Conservation (phyloP, 495 filamentous ascomycete genomes). For the Paragyromitra xinjiangensis region DNA sequence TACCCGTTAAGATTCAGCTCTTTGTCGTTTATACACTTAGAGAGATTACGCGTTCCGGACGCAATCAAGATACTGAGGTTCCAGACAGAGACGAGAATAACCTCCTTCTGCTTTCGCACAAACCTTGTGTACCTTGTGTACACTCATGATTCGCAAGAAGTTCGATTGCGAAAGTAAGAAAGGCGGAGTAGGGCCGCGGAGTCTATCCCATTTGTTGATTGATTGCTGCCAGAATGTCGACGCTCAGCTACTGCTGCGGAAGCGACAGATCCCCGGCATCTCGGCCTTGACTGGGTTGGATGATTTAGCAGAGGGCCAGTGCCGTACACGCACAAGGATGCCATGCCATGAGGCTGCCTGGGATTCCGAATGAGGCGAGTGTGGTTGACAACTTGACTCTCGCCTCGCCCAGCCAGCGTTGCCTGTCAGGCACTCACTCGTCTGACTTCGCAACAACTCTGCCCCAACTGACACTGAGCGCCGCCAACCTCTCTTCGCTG, state of each 20-base stretch:
- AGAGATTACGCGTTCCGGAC: conserved; percentile 43
- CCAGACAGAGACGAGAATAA: conserved; percentile 34
- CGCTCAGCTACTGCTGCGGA: conserved; percentile 36
- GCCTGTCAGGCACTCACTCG: conserved; percentile 30
- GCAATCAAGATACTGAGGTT: conserved; percentile 38
- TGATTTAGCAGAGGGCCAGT: conserved; percentile 11
- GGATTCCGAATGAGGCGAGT: conserved; percentile 38
- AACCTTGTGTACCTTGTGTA: conserved; percentile 38
- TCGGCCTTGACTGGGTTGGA: conserved; percentile 30
- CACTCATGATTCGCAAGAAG: conserved; percentile 30
- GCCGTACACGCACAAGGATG: conserved; percentile 17
- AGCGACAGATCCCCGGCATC: conserved; percentile 35
- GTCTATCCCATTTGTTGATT: conserved; percentile 34
- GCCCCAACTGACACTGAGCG: conserved; percentile 25
- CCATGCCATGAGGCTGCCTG: conserved; percentile 27
- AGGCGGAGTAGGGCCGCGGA: conserved; percentile 21
- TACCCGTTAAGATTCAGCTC: conserved; percentile 30
- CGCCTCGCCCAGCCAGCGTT: conserved; percentile 2
- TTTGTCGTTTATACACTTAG: background rate
- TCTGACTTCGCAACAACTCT: conserved; percentile 28
- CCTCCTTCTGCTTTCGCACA: conserved; percentile 30
- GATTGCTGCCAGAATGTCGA: conserved; percentile 21
- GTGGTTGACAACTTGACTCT: conserved; percentile 23
- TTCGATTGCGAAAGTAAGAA: conserved; percentile 6
- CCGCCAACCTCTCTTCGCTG: conserved; percentile 5